These are phyloP conservation scores for Leersia perrieri DNA, from an alignment of 176 grass and related monocot genomes.

Conservation along the genomic window DNA sequence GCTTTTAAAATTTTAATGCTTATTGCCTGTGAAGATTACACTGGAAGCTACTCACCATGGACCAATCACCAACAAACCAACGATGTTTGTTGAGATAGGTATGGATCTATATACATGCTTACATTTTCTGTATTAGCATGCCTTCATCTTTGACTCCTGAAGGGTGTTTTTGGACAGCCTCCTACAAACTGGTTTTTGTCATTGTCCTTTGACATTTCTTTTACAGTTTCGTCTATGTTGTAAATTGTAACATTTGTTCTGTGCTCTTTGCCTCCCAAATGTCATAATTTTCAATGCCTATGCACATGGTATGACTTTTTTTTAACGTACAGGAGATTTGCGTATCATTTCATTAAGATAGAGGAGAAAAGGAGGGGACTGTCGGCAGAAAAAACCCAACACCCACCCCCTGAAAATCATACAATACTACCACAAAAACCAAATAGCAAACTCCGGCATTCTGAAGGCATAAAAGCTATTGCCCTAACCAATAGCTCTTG, in stretches of 20 bases:
- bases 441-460: no score
- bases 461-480: no score
- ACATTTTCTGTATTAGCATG: constrained; percentile 3
- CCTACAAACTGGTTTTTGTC: background rate
- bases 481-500: no score
- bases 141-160: background rate
- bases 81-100: constrained; percentile 96
- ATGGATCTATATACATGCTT: constrained; percentile 27
- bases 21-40: constrained; percentile 57
- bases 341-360: no score
- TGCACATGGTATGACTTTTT: background rate
- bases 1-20: constrained; percentile 22
- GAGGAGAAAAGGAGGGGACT: no score
- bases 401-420: no score
- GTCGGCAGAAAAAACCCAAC: no score
- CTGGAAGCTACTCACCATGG: constrained; percentile 96
- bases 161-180: background rate
- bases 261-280: background rate
- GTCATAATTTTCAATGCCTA: background rate
- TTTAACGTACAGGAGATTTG: no score
- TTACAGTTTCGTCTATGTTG: background rate
- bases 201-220: background rate
- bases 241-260: background rate
- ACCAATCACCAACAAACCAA: constrained; percentile 73
- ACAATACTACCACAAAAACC: no score